These are phyloP conservation scores for Sclerotiophoma versabilis DNA, from an alignment of 2,329 filamentous ascomycete species.

Conservation along the genomic window DNA sequence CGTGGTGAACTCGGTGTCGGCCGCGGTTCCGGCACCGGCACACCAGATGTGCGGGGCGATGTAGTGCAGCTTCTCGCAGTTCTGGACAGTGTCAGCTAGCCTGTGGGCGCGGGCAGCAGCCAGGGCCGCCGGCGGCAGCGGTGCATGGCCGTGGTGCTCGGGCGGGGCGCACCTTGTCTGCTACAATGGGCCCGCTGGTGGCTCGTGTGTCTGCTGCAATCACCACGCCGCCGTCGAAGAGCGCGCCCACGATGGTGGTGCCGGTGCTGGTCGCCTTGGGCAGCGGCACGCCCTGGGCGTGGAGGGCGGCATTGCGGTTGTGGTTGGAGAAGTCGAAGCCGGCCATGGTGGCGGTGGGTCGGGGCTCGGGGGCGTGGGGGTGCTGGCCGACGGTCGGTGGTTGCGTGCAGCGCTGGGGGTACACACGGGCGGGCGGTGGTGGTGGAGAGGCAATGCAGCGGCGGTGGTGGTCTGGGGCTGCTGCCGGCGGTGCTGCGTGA, in stretches of 20 bases:
- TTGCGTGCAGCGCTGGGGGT: neutral
- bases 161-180: conserved; percentile 76
- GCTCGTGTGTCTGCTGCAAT: conserved; percentile 98
- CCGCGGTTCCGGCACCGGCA: conserved; percentile 94
- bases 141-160: neutral
- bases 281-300: conserved; percentile 90
- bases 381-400: neutral
- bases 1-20: conserved; percentile 98
- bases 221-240: conserved; percentile 95
- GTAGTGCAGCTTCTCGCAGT: conserved; percentile 99
- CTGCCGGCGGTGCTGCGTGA: neutral
- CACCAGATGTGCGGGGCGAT: conserved; percentile 99
- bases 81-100: conserved; percentile 57
- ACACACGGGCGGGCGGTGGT: neutral
- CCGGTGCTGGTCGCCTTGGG: conserved; percentile 98
- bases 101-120: neutral
- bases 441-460: neutral
- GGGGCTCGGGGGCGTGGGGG: neutral
- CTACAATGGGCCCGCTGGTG: conserved; percentile 95
- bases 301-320: conserved; percentile 96
- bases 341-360: conserved; percentile 71
- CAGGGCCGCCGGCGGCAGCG: no score
- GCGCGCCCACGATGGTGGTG: conserved; percentile 97
- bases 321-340: conserved; percentile 90
- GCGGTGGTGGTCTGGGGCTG: neutral